These are phyloP conservation scores for Penicillium sp. DNA, from an alignment of 2,329 filamentous ascomycete genomes.

Conservation along the genomic window DNA sequence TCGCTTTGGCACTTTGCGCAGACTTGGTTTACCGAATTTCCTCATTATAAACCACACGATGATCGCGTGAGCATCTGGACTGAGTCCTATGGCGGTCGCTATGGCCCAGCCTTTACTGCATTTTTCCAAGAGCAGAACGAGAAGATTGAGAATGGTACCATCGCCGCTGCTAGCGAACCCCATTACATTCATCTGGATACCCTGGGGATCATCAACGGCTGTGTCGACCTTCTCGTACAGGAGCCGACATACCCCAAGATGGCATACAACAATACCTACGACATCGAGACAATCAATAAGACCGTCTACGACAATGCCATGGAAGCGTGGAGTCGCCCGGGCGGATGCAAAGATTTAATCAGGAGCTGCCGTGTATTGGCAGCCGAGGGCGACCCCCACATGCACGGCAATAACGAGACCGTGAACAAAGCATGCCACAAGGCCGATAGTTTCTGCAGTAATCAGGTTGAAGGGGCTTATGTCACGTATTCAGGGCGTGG, in stretches of 20 bases:
- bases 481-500: slow-evolving; percentile 44
- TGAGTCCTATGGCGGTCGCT: slow-evolving; percentile 47
- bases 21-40: slow-evolving; percentile 63
- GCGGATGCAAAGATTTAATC: slow-evolving; percentile 56
- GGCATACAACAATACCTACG: slow-evolving; percentile 60
- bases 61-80: slow-evolving; percentile 49
- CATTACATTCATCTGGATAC: slow-evolving; percentile 50
- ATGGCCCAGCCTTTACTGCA: slow-evolving; percentile 42
- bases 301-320: slow-evolving; percentile 48
- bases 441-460: slow-evolving; percentile 48
- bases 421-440: slow-evolving; percentile 47
- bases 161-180: slow-evolving; percentile 25
- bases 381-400: slow-evolving; percentile 49
- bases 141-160: slow-evolving; percentile 35
- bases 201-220: slow-evolving; percentile 57
- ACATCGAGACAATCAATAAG: slow-evolving; percentile 52
- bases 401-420: slow-evolving; percentile 45
- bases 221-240: slow-evolving; percentile 52
- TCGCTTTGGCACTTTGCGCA: slow-evolving; percentile 61
- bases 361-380: slow-evolving; percentile 50
- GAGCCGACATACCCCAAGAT: slow-evolving; percentile 50
- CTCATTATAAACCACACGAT: slow-evolving; percentile 59
- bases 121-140: slow-evolving; percentile 45
- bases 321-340: slow-evolving; percentile 43
- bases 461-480: slow-evolving; percentile 48